These are phyloP conservation scores for Hanseniaspora occidentalis DNA, from an alignment of 805 yeast species.

Conservation along the genomic window DNA sequence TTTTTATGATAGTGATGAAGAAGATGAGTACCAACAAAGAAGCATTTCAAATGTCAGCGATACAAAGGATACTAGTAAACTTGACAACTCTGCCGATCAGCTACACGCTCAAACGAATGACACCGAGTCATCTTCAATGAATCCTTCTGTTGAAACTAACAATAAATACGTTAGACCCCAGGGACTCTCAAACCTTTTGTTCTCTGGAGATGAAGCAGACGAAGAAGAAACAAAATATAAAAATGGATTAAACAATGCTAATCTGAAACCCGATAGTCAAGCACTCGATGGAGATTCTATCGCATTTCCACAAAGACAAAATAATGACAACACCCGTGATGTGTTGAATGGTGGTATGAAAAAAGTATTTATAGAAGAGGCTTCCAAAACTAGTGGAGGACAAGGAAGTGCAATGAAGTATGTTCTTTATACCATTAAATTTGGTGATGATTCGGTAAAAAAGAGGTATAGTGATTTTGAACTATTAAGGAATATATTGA, in stretches of 20 bases:
- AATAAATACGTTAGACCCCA: not conserved
- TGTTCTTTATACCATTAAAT: slow-evolving; percentile 66
- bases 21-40: no score
- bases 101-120: no score
- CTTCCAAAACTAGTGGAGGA: slow-evolving; percentile 18
- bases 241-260: not conserved
- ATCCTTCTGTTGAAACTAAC: no score
- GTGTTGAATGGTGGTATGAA: not conserved
- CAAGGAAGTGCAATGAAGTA: slow-evolving; percentile 21
- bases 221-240: not conserved
- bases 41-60: no score
- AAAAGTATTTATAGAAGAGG: slow-evolving; percentile 14
- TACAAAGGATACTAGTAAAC: no score
- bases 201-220: not conserved
- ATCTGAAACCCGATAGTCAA: not conserved
- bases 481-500: slow-evolving; percentile 54
- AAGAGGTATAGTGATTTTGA: slow-evolving; percentile 91
- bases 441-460: slow-evolving; percentile 41
- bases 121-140: no score
- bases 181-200: not conserved
- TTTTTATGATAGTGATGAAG: no score
- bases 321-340: not conserved
- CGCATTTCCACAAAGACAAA: not conserved
- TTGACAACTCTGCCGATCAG: no score
- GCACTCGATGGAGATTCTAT: not conserved